Evolutionary conservation across 2,329 filamentous ascomycete genomes (phyloP).

Genomic region (Fusarium agapanthi): DNA sequence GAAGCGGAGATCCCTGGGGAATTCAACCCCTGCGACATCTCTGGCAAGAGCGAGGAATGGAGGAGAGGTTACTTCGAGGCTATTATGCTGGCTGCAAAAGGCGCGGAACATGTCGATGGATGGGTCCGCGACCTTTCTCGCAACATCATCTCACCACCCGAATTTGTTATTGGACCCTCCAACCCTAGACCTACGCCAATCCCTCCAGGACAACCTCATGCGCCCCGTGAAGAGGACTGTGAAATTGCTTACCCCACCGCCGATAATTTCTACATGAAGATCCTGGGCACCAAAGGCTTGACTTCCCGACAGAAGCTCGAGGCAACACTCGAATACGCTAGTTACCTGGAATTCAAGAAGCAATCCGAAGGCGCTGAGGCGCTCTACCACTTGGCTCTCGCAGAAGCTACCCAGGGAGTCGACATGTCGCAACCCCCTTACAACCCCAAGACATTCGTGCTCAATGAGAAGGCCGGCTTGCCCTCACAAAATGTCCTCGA

Average conservation of each 20-base stretch:
- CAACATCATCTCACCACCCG: constrained; percentile 73
- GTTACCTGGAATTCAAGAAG: constrained; percentile 84
- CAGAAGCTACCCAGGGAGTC: constrained; percentile 72
- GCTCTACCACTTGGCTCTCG: constrained; percentile 79
- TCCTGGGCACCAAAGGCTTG: constrained; percentile 83
- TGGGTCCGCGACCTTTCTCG: constrained; percentile 76
- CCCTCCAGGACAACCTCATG: constrained; percentile 67
- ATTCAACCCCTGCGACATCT: constrained; percentile 72
- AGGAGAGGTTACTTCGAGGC: constrained; percentile 84
- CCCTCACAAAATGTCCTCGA: constrained; percentile 79
- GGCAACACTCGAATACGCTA: constrained; percentile 83
- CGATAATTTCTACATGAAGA: constrained; percentile 81
- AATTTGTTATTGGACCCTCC: constrained; percentile 81
- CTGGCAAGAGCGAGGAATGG: constrained; percentile 83
- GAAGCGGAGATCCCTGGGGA: constrained; percentile 74
- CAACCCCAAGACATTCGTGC: constrained; percentile 68
- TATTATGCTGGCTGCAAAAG: constrained; percentile 78
- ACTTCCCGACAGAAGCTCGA: constrained; percentile 80
- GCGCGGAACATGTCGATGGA: constrained; percentile 83
- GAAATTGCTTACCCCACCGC: constrained; percentile 73
- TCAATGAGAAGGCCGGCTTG: constrained; percentile 65
- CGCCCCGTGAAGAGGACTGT: constrained; percentile 80
- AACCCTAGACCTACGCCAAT: constrained; percentile 83
- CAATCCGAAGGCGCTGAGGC: constrained; percentile 71
- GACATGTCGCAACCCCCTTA: constrained; percentile 55